These are phyloP conservation scores for Exserohilum turcica DNA, from an alignment of 2,329 filamentous ascomycete genomes.

Conservation along the genomic window DNA sequence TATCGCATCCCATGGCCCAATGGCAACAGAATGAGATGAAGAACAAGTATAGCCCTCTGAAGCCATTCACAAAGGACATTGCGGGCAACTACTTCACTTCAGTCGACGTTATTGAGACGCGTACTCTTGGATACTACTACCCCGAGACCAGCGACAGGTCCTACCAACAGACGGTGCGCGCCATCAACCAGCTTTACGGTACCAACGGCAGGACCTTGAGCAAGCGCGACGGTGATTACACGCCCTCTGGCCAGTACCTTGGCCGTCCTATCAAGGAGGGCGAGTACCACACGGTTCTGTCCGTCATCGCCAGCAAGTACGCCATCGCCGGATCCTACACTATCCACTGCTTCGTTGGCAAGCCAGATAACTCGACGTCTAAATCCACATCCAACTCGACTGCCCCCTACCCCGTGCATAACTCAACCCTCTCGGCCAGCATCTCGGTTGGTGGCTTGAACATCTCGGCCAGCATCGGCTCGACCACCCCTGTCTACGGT, in stretches of 20 bases:
- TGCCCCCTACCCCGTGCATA: background rate
- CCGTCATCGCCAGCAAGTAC: conserved; percentile 42
- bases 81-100: conserved; percentile 54
- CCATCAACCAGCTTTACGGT: conserved; percentile 40
- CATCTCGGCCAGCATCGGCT: conserved; percentile 1
- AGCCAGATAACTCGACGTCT: conserved; percentile 31
- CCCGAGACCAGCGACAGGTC: conserved; percentile 38
- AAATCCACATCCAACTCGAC: conserved; percentile 31
- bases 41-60: conserved; percentile 57
- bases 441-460: background rate
- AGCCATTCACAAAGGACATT: conserved; percentile 43
- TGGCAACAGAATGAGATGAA: conserved; percentile 54
- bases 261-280: conserved; percentile 41
- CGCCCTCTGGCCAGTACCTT: conserved; percentile 33
- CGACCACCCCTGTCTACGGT: conserved; percentile 18
- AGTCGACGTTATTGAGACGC: conserved; percentile 38
- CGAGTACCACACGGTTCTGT: conserved; percentile 44
- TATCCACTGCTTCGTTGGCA: conserved; percentile 45
- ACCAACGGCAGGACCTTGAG: conserved; percentile 48
- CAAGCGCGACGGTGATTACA: conserved; percentile 26
- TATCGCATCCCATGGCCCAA: conserved; percentile 40
- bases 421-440: background rate
- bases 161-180: conserved; percentile 29
- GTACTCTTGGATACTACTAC: conserved; percentile 52
- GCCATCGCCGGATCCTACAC: conserved; percentile 45